A percentile compares a stretch with the other conserved stretches of the same genome.
Evolutionary conservation across 345 rosid genomes (phyloP).

Genomic region (Trapa incisa): DNA sequence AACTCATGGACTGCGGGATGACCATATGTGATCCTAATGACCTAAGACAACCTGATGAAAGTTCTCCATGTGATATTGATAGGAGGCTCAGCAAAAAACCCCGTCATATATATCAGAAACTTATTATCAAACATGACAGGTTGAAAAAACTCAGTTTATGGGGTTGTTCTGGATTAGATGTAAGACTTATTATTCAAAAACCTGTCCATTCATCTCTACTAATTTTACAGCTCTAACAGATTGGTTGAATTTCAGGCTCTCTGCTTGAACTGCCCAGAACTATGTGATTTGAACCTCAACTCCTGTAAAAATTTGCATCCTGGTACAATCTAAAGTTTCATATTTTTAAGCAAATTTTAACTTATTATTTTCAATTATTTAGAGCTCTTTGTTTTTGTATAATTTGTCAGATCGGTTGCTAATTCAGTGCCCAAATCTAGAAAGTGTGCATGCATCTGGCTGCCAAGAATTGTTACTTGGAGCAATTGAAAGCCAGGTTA

Average conservation of each 20-base stretch:
- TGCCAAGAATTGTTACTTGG: conserved; percentile 51
- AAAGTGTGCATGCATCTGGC: conserved; percentile 69
- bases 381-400: not conserved
- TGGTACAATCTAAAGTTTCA: conserved; percentile 21
- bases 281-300: conserved; percentile 71
- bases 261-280: conserved; percentile 79
- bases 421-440: conserved; percentile 80
- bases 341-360: not conserved
- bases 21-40: conserved; percentile 58
- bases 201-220: conserved; percentile 1
- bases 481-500: conserved; percentile 74
- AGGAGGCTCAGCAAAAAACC: conserved; percentile 33
- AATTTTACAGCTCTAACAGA: conserved; percentile 13
- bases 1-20: conserved; percentile 98
- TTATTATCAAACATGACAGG: conserved; percentile 70
- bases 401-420: conserved; percentile 43
- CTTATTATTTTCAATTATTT: not conserved
- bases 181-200: conserved; percentile 24
- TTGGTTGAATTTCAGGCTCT: conserved; percentile 56
- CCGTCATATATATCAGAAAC: conserved; percentile 66
- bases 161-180: conserved; percentile 98
- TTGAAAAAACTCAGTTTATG: conserved; percentile 86
- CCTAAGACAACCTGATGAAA: conserved; percentile 27
- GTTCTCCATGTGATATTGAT: conserved; percentile 23
- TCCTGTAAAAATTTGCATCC: conserved; percentile 68